Conservation (phyloP, 371 early-diverging fungal genomes). For the Mortierella sp. region DNA sequence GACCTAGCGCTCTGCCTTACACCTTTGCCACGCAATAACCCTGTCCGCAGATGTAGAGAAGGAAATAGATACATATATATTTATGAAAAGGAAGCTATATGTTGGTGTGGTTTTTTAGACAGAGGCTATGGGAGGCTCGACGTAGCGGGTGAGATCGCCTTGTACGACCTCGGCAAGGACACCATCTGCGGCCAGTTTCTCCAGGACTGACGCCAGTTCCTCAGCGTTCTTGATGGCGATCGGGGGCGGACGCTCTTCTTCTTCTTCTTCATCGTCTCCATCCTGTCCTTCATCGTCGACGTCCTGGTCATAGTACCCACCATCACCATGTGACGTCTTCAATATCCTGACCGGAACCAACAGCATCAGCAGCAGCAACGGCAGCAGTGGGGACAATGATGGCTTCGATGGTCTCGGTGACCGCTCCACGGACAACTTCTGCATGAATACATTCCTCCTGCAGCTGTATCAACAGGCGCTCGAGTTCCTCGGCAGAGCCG, state of each 20-base stretch:
- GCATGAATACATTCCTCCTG: constrained; percentile 23
- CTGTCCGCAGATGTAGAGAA: background rate
- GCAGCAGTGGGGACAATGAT: background rate
- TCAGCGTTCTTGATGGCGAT: constrained; percentile 22
- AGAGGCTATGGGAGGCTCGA: constrained; percentile 15
- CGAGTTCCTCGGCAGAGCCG: constrained; percentile 22
- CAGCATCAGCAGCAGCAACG: background rate
- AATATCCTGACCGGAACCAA: background rate
- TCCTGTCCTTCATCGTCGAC: background rate
- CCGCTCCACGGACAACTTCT: constrained; percentile 24
- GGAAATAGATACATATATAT: background rate
- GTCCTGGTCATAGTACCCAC: background rate
- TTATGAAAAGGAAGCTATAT: background rate
- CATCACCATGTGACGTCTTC: background rate
- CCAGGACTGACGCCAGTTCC: constrained; percentile 21
- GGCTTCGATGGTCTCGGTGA: constrained; percentile 16
- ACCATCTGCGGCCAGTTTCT: constrained; percentile 14
- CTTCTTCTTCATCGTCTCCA: background rate
- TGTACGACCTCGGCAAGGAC: constrained; percentile 29
- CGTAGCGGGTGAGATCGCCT: constrained; percentile 21
- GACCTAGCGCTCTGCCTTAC: background rate
- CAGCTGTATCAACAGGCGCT: constrained; percentile 6
- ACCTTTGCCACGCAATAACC: background rate
- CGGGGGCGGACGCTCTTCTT: background rate
- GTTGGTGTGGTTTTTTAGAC: background rate